A percentile compares a stretch with the other conserved stretches of the same genome.
These are phyloP conservation scores for Cladosporium oxysporum DNA, from an alignment of 2,329 filamentous ascomycete genomes.

Conservation along the genomic window DNA sequence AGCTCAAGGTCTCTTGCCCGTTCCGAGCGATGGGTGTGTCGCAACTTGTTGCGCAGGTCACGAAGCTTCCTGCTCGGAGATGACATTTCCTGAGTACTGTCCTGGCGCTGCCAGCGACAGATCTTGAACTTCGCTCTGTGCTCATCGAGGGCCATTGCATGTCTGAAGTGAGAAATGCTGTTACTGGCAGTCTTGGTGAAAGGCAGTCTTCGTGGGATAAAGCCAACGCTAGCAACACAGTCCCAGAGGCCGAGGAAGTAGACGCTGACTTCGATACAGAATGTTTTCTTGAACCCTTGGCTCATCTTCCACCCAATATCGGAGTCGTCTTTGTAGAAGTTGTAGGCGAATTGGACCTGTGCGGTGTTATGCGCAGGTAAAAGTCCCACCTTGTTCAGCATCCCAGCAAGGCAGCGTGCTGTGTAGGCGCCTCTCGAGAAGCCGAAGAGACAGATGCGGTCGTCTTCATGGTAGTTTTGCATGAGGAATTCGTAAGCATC, in stretches of 20 bases:
- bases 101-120: slow-evolving; percentile 14
- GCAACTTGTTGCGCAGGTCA: slow-evolving; percentile 9
- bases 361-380: slow-evolving; percentile 38
- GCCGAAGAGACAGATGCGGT: slow-evolving; percentile 52
- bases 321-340: slow-evolving; percentile 47
- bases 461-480: slow-evolving; percentile 49
- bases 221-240: slow-evolving; percentile 39
- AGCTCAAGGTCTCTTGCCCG: slow-evolving; percentile 19
- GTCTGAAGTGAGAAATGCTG: slow-evolving; percentile 53
- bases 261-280: slow-evolving; percentile 46
- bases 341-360: slow-evolving; percentile 47
- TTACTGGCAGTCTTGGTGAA: slow-evolving; percentile 43
- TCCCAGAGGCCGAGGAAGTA: slow-evolving; percentile 47
- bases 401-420: slow-evolving; percentile 50
- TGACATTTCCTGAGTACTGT: slow-evolving; percentile 4
- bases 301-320: slow-evolving; percentile 34
- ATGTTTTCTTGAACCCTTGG: slow-evolving; percentile 47
- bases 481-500: slow-evolving; percentile 51
- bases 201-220: slow-evolving; percentile 43
- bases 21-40: slow-evolving; percentile 18
- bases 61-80: slow-evolving; percentile 7
- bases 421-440: slow-evolving; percentile 55
- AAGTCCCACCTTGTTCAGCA: slow-evolving; percentile 47
- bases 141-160: slow-evolving; percentile 71
- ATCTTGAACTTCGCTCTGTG: slow-evolving; percentile 64